Evolutionary conservation across 2,329 filamentous ascomycete genomes (phyloP), one percentile per base, ranked within the genome.

Genomic region (Diaporthe longicolla): DNA sequence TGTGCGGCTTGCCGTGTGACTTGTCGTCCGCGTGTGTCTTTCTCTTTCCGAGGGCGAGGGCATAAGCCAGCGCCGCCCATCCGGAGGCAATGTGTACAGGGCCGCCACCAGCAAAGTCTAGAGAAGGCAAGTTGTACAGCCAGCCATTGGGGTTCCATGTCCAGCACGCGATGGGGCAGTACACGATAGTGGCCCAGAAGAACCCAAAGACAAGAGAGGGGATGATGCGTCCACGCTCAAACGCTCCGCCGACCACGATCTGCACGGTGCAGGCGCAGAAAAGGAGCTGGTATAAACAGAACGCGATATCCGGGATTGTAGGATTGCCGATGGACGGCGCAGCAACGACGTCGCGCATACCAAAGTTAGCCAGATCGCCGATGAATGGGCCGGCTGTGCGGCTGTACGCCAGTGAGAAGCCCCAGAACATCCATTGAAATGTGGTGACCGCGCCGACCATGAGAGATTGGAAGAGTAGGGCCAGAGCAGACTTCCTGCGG

Each of bases 141-240:
- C 91, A 93, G 15, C 91, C 91, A 70, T 87, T 89, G n/a, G 87
- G 79, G 78, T 93, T 93, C 91, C 91, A 93, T 5, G 90, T 91
- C 90, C 90, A 92, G 82, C 88, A 91, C 0, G 90, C 90, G 48
- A 92, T 87, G 0, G 88, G 87, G 76, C 87, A 92, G 81, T 92
- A 92, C 3, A 92, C 91, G 71, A 92, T 85, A 0, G 91, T 92
- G 0, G 90, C 89, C 90, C 90, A 92, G 78, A 84, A 87, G 79
- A 92, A 89, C 29, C 87, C 84, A 85, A 75, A 55, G 89, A 78
- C 71, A 10, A 78, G 74, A 8, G 75, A 77, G 10, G 77, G 90
- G 26, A 92, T 73, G 78, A 93, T 91, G 32, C 89, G 87, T n/a
- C 90, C 91, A 79, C 82, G 77, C 73, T 84, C 82, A 61, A 93